A percentile compares a stretch with the other conserved stretches of the same genome.
These are phyloP conservation scores for Solanum virginianum DNA, from an alignment of 257 asterid genomes.

Conservation along the genomic window DNA sequence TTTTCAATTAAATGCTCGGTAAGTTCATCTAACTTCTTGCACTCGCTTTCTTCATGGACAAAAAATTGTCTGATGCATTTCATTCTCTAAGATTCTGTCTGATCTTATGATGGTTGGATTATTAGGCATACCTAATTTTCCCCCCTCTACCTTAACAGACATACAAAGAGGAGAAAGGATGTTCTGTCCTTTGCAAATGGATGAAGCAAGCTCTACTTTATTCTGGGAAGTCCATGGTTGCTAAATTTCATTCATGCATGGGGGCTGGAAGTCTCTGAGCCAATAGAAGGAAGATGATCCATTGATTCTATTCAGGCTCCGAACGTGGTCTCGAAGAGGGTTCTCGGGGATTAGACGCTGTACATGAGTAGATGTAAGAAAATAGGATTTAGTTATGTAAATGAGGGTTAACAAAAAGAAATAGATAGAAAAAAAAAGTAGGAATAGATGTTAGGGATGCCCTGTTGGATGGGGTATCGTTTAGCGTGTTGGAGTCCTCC, in stretches of 20 bases:
- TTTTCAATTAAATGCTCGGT: slow-evolving; percentile 9
- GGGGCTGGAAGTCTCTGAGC: neutral
- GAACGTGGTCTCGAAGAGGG: slow-evolving; percentile 8
- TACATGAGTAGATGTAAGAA: slow-evolving; percentile 52
- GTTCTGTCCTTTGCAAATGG: neutral
- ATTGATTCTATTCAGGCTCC: neutral
- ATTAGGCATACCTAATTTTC: neutral
- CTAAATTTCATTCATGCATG: neutral
- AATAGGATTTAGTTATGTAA: slow-evolving; percentile 38
- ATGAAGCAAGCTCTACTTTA: neutral
- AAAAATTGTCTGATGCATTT: neutral
- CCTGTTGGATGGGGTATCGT: neutral
- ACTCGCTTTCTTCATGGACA: neutral
- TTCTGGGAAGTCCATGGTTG: neutral
- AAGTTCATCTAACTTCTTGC: neutral
- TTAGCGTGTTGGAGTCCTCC: neutral
- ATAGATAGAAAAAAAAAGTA: slow-evolving; percentile 15
- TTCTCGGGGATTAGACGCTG: slow-evolving; percentile 20
- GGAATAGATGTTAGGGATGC: neutral
- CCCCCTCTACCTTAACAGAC: neutral
- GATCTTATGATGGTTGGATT: neutral
- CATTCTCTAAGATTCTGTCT: neutral
- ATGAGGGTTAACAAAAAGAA: slow-evolving; percentile 22
- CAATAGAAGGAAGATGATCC: neutral
- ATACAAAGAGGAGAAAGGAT: neutral